These are phyloP conservation scores for Solanum hybrid DNA, from an alignment of 305 asterid species.

Conservation along the genomic window DNA sequence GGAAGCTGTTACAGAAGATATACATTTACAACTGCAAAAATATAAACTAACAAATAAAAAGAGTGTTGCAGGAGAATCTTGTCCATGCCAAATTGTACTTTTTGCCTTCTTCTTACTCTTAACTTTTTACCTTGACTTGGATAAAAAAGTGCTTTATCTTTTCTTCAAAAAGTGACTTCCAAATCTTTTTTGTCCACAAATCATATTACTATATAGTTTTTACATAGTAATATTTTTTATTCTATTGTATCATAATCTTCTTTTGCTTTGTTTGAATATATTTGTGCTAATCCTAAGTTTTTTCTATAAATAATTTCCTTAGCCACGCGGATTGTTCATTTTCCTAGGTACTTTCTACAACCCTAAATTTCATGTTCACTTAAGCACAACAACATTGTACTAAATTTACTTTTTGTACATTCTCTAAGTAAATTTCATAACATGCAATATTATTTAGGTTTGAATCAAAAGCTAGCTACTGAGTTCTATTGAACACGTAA, in stretches of 20 bases:
- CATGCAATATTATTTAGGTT: neutral
- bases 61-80: slow-evolving; percentile 4
- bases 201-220: neutral
- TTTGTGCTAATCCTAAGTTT: neutral
- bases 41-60: neutral
- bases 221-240: neutral
- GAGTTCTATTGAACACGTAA: neutral
- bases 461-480: neutral
- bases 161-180: neutral
- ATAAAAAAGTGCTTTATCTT: neutral
- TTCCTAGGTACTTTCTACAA: neutral
- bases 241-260: neutral
- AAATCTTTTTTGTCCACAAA: neutral
- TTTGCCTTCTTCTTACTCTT: slow-evolving; percentile 5
- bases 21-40: neutral
- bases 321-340: neutral
- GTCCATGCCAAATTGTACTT: slow-evolving; percentile 6
- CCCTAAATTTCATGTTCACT: neutral
- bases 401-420: neutral
- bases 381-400: neutral
- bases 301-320: neutral
- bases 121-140: slow-evolving; percentile 5
- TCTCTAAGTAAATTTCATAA: neutral
- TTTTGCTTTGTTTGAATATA: neutral
- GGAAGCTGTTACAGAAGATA: neutral